Conservation (phyloP, 257 asterid genomes). For the Perilla frutescens region DNA sequence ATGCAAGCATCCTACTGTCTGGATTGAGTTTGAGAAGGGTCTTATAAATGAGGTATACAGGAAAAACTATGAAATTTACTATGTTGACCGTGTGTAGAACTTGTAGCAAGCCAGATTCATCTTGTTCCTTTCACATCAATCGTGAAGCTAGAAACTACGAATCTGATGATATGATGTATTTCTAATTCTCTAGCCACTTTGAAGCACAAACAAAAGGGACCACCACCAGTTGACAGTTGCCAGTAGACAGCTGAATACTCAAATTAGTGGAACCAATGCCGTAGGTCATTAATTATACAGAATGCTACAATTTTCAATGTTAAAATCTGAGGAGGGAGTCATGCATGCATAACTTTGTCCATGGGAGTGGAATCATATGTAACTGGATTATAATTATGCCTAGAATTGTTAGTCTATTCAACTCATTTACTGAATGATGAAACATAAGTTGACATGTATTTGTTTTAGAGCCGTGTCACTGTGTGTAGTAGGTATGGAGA, state of each 20-base stretch:
- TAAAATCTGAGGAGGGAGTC: too few species aligned
- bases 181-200: background rate
- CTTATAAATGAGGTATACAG: constrained; percentile 74
- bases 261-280: background rate
- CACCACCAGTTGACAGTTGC: background rate
- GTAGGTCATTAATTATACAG: background rate
- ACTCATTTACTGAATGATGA: background rate
- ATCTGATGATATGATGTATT: background rate
- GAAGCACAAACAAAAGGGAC: background rate
- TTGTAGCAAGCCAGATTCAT: background rate
- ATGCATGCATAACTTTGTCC: too few species aligned
- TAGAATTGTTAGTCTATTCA: background rate
- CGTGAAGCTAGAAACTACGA: constrained; percentile 15
- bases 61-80: constrained; percentile 1
- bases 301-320: too few species aligned
- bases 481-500: background rate
- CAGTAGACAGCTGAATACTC: constrained; percentile 1
- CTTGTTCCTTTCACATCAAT: background rate
- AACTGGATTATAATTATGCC: background rate
- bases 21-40: constrained; percentile 94
- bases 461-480: background rate
- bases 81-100: background rate
- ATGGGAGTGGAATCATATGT: background rate
- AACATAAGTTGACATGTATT: background rate
- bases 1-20: constrained; percentile 92